Evolutionary conservation across 805 yeast species (phyloP), one percentile per base, ranked within the genome.

Genomic region (Kodamaea laetipori): DNA sequence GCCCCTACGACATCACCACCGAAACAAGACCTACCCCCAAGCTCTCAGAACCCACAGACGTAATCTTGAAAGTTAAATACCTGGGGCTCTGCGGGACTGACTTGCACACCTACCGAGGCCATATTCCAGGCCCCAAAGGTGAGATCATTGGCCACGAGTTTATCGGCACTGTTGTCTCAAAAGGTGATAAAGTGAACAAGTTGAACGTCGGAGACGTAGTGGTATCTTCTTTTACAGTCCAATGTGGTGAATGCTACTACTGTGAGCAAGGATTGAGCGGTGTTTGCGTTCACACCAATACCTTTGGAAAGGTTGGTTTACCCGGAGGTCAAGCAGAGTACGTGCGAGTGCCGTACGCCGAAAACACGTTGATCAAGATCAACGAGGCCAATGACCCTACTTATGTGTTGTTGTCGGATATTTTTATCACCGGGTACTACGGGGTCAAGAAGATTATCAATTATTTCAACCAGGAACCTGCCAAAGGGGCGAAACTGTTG

Each of bases 261-360:
- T 80, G 86, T 54, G 53, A 66, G 41, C 72, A 74, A 42, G 83
- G 82, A 1, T 64, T 71, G 42, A 69, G 81, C 8, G 79, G 82
- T 1, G 75, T 76, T 38, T 81, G 86, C 57, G 73, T 69, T 19
- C 62, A 66, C 17, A 73, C 81, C 37, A 74, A 69, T 53, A 80
- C 82, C 10, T 80, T 80, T 58, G 86, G 86, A 2, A 77, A 81
- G 36, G 59, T 71, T 24, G 78, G 76, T 0, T 60, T 80, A 13
- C 76, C 78, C 46, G 86, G 85, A 1, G 84, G 79, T 1, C 85
- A 81, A 52, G 84, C 84, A 1, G 83, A 81, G 55, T 80, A 72
- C 50, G 79, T 78, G 11, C 56, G 79, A 18, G 73, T 80, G n/a
- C 85, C 86, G 6, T 67, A 61, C 46, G 85, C 85, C 3, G 76